Percentiles rank a stretch among this genome's conserved stretches.
Conservation (phyloP, 2,329 filamentous ascomycete species). For the Botrytis tulipae region DNA sequence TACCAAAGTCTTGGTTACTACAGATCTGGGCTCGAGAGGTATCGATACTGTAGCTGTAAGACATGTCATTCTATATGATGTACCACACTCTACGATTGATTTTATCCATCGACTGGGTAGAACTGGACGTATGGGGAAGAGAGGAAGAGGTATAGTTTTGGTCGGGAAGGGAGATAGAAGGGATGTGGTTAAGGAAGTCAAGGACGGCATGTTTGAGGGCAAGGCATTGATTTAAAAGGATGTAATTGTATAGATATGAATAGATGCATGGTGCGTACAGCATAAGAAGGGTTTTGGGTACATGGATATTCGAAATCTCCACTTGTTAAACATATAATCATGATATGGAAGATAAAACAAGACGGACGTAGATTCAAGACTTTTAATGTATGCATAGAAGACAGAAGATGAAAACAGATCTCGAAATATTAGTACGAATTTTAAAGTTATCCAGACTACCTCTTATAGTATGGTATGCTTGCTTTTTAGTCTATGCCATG, state of each 20-base stretch:
- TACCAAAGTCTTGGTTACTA: slow-evolving; percentile 90
- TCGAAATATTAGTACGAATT: neutral
- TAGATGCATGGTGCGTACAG: neutral
- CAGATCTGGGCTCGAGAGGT: slow-evolving; percentile 85
- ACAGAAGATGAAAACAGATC: neutral
- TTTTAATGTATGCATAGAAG: neutral
- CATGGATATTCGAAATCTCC: neutral
- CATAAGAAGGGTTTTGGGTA: neutral
- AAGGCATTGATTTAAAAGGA: slow-evolving; percentile 64
- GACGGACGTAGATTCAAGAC: neutral
- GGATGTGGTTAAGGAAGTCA: slow-evolving; percentile 88
- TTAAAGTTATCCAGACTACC: neutral
- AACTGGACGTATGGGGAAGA: slow-evolving; percentile 86
- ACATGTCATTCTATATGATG: slow-evolving; percentile 91
- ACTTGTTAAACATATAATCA: neutral
- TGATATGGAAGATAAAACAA: neutral
- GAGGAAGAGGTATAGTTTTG: slow-evolving; percentile 85
- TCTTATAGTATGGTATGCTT: neutral
- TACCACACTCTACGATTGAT: slow-evolving; percentile 96
- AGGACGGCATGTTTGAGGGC: slow-evolving; percentile 82
- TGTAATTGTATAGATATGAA: slow-evolving; percentile 19
- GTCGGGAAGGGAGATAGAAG: slow-evolving; percentile 86
- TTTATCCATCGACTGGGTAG: slow-evolving; percentile 95
- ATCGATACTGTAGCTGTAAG: slow-evolving; percentile 91
- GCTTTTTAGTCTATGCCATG: neutral